Conservation (phyloP, 768 basidiomycete genomes). For the Amanita pallidorosea region DNA sequence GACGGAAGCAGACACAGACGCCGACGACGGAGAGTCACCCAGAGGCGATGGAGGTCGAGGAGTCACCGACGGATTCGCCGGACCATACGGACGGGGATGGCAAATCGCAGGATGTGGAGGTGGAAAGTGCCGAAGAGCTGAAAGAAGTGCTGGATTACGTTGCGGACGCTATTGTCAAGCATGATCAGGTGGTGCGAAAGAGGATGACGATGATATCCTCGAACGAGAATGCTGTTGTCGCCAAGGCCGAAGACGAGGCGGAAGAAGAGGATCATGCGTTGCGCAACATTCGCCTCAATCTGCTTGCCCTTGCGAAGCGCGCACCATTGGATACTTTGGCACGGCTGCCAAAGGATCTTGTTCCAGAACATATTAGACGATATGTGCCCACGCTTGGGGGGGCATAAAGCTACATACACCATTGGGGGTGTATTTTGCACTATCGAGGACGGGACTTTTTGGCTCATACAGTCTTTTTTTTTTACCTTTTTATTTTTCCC, state of each 20-base stretch:
- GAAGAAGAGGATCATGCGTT: slow-evolving; percentile 44
- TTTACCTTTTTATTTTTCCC: no score
- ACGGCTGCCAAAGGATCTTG: slow-evolving; percentile 48
- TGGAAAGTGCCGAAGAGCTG: slow-evolving; percentile 37
- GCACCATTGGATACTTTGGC: slow-evolving; percentile 68
- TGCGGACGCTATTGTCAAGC: slow-evolving; percentile 36
- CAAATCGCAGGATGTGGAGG: slow-evolving; percentile 8
- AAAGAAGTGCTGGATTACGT: slow-evolving; percentile 49
- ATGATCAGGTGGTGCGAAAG: slow-evolving; percentile 23
- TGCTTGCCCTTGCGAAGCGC: slow-evolving; percentile 68
- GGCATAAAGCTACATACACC: slow-evolving; percentile 6
- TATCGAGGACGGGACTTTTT: no score
- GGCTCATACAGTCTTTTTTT: no score
- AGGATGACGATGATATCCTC: not conserved
- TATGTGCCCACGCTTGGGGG: slow-evolving; percentile 45
- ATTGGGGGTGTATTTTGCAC: no score
- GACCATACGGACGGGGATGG: slow-evolving; percentile 8
- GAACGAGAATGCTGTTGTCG: not conserved
- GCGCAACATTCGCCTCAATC: slow-evolving; percentile 56
- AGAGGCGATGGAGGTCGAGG: slow-evolving; percentile 8
- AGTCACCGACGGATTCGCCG: not conserved
- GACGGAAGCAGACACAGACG: slow-evolving; percentile 6
- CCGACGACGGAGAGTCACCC: slow-evolving; percentile 7
- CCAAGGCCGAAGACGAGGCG: slow-evolving; percentile 1
- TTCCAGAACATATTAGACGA: slow-evolving; percentile 53